Evolutionary conservation across 148 eudicot species (phyloP).

Genomic region (Simmondsia chinensis): DNA sequence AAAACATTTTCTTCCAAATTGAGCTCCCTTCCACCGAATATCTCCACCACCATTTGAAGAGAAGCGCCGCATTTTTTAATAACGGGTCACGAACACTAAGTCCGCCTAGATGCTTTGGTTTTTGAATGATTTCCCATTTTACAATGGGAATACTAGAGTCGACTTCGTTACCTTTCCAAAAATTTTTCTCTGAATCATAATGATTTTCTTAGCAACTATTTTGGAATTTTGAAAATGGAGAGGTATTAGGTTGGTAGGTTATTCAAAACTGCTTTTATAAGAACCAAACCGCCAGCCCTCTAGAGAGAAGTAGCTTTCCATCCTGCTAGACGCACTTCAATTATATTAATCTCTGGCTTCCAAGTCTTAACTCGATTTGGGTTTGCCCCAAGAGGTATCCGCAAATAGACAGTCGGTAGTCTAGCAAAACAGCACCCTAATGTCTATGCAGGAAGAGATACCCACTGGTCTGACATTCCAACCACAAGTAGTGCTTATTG

Average conservation of each 20-base stretch:
- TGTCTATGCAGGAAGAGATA: neutral
- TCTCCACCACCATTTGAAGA: conserved; percentile 4
- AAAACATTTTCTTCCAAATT: neutral
- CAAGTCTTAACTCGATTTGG: neutral
- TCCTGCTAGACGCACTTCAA: neutral
- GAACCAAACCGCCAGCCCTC: neutral
- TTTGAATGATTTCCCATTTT: neutral
- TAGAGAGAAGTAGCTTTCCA: neutral
- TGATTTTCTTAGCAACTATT: neutral
- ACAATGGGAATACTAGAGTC: neutral
- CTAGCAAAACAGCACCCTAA: neutral
- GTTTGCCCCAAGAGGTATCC: neutral
- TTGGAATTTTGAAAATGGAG: neutral
- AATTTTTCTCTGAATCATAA: neutral
- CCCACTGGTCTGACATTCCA: neutral
- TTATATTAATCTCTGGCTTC: neutral
- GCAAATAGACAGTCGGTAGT: neutral
- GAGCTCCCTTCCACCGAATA: neutral
- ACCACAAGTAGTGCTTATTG: neutral
- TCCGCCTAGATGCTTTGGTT: neutral
- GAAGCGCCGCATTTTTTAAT: neutral
- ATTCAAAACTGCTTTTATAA: neutral
- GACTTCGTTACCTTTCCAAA: neutral
- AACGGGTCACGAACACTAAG: neutral
- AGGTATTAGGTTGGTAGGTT: conserved; percentile 1